A percentile compares a stretch with the other conserved stretches of the same genome.
These are phyloP conservation scores for Madurella mycetomatis DNA, from an alignment of 2,329 filamentous ascomycete genomes.

Conservation along the genomic window DNA sequence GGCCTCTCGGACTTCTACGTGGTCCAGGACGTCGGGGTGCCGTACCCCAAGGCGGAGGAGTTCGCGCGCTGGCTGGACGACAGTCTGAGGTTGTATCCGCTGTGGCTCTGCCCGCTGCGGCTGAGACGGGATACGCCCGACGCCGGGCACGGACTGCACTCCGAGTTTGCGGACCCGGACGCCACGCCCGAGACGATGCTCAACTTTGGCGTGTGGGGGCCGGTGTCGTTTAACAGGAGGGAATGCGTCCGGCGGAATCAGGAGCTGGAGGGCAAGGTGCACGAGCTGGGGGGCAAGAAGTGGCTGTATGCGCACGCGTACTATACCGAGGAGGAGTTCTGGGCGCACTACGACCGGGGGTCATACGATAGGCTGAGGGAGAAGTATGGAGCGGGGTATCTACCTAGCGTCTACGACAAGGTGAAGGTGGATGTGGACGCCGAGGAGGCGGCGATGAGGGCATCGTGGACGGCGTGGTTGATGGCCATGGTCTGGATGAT, in stretches of 20 bases:
- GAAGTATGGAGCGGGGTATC: slow-evolving; percentile 54
- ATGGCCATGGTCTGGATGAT: slow-evolving; percentile 30
- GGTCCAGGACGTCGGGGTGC: slow-evolving; percentile 59
- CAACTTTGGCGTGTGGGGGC: slow-evolving; percentile 63
- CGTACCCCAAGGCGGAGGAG: slow-evolving; percentile 38
- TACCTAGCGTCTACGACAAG: slow-evolving; percentile 66
- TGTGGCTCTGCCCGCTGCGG: slow-evolving; percentile 54
- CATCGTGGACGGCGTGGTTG: slow-evolving; percentile 32
- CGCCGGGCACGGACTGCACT: slow-evolving; percentile 43
- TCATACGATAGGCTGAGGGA: slow-evolving; percentile 56
- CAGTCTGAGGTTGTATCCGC: slow-evolving; percentile 45
- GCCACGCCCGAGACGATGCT: slow-evolving; percentile 34
- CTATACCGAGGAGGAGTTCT: slow-evolving; percentile 65
- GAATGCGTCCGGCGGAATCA: slow-evolving; percentile 53
- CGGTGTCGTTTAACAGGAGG: slow-evolving; percentile 37
- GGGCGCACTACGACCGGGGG: slow-evolving; percentile 56
- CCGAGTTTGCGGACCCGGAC: slow-evolving; percentile 39
- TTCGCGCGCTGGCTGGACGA: slow-evolving; percentile 47
- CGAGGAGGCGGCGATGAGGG: slow-evolving; percentile 29
- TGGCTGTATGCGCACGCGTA: slow-evolving; percentile 68
- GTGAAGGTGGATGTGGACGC: slow-evolving; percentile 48
- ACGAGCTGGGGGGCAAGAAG: slow-evolving; percentile 60
- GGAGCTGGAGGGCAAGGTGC: slow-evolving; percentile 55
- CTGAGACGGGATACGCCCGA: slow-evolving; percentile 35
- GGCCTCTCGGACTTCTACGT: slow-evolving; percentile 57